A percentile compares a stretch with the other conserved stretches of the same genome.
Conservation (phyloP, 345 rosid species). For the Eucalyptus tenuipes region DNA sequence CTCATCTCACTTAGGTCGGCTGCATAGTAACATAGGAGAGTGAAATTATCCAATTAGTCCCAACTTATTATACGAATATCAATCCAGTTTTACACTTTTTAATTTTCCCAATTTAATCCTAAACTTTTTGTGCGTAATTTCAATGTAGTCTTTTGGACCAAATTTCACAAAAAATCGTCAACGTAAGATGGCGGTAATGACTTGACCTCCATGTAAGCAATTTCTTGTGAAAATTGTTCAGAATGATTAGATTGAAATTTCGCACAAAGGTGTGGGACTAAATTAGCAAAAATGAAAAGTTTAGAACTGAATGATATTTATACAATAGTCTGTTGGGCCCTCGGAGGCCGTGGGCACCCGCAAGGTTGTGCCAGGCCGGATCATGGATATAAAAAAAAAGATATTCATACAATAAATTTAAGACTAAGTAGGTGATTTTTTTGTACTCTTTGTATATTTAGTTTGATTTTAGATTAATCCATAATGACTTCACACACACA, state of each 20-base stretch:
- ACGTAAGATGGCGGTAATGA: background rate
- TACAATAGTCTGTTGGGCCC: too few relatives aligned
- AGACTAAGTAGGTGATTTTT: background rate
- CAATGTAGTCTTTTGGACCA: background rate
- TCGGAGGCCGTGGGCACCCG: too few relatives aligned
- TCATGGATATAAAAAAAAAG: too few relatives aligned
- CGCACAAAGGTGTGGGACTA: background rate
- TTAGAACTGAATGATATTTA: background rate
- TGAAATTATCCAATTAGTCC: background rate
- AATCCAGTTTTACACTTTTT: background rate
- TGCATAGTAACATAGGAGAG: background rate
- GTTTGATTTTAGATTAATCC: background rate
- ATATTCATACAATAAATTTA: background rate
- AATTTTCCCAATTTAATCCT: too few relatives aligned
- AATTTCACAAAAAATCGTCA: background rate
- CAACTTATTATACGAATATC: background rate
- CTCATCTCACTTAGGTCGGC: background rate
- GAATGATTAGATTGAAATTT: background rate
- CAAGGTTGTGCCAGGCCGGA: too few relatives aligned
- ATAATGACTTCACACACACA: background rate
- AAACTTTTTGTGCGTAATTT: background rate
- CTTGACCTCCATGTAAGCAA: background rate
- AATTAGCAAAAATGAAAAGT: background rate
- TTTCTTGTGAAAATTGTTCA: background rate
- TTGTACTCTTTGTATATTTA: fast-evolving